Conservation (phyloP, 2,329 filamentous ascomycete genomes). For the Epichloe bromicola region DNA sequence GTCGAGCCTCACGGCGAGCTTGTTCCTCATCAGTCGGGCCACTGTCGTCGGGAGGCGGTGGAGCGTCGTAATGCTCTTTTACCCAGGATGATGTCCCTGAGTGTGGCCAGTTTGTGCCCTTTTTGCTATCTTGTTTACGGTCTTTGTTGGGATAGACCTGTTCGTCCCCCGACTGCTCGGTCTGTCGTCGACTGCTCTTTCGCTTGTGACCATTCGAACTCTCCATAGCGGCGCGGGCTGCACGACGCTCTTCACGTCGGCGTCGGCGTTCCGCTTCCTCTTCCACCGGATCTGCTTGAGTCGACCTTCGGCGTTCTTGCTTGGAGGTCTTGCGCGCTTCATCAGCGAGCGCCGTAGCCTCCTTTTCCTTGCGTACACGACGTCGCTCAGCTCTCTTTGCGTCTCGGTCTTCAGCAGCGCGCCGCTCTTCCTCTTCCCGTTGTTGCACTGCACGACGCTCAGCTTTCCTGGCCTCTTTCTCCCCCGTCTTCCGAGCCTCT, state of each 20-base stretch:
- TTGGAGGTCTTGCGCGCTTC: conserved; percentile 33
- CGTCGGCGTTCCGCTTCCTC: conserved; percentile 43
- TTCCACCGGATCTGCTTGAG: conserved; percentile 25
- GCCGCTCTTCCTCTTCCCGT: conserved; percentile 36
- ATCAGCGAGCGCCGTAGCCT: conserved; percentile 29
- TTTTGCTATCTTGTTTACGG: conserved; percentile 22
- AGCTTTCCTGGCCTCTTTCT: conserved; percentile 44
- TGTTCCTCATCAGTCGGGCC: conserved; percentile 31
- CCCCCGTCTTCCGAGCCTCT: conserved; percentile 38
- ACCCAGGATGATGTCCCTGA: conserved; percentile 54
- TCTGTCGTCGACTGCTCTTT: conserved; percentile 27
- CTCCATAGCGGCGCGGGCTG: conserved; percentile 28
- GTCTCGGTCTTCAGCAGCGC: conserved; percentile 34
- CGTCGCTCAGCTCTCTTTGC: conserved; percentile 37
- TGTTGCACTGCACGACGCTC: conserved; percentile 37
- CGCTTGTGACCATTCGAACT: conserved; percentile 22
- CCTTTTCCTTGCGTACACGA: conserved; percentile 34
- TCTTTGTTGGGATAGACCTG: conserved; percentile 30
- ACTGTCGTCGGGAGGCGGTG: conserved; percentile 38
- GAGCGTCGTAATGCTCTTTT: conserved; percentile 49
- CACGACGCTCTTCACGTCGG: conserved; percentile 39
- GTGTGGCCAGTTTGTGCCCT: conserved; percentile 40
- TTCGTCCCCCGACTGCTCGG: conserved; percentile 28
- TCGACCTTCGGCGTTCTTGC: conserved; percentile 36
- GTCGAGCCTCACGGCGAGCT: conserved; percentile 34